Conservation (phyloP, 257 asterid genomes). For the Euphrasia confusa region DNA sequence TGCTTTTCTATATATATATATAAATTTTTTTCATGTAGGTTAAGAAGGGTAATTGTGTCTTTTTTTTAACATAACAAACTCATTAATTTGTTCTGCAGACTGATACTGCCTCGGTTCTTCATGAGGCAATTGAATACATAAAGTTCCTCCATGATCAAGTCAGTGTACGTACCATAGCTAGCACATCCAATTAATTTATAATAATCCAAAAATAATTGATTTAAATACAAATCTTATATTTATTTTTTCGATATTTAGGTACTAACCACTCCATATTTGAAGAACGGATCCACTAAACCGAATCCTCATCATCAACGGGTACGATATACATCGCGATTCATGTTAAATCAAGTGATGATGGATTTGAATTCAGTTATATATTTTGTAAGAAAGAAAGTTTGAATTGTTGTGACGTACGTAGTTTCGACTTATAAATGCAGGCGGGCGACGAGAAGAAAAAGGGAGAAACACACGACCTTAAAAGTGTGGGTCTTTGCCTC, state of each 20-base stretch:
- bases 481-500: constrained; percentile 69
- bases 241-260: too few relatives aligned
- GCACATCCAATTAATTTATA: too few relatives aligned
- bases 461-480: constrained; percentile 51
- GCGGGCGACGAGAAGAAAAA: constrained; percentile 29
- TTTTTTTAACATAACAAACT: background rate
- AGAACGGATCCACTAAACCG: too few relatives aligned
- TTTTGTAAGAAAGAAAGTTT: background rate
- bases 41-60: background rate
- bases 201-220: too few relatives aligned
- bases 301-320: too few relatives aligned
- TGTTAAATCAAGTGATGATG: too few relatives aligned
- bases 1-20: too few relatives aligned
- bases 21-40: background rate
- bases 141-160: constrained; percentile 79
- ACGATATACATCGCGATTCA: too few relatives aligned
- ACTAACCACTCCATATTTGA: too few relatives aligned
- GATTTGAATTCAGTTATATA: too few relatives aligned
- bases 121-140: constrained; percentile 72
- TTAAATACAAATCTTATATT: too few relatives aligned
- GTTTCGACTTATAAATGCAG: too few relatives aligned
- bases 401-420: background rate
- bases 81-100: constrained; percentile 36
- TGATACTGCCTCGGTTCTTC: constrained; percentile 81
- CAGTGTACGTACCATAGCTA: constrained; percentile 39